Conservation (phyloP, 257 asterid genomes). For the Avicennia marina region DNA sequence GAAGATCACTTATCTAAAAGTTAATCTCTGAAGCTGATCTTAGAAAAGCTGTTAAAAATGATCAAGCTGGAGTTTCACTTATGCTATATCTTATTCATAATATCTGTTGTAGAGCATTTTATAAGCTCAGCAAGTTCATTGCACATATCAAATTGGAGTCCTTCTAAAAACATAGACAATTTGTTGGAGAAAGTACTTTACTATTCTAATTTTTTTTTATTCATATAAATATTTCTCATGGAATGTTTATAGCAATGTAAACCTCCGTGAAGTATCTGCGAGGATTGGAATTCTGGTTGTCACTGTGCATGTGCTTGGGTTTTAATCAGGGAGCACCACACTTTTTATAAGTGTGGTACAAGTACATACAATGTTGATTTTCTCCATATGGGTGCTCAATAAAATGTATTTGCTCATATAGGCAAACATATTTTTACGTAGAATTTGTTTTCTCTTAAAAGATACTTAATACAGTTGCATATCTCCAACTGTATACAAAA, state of each 20-base stretch:
- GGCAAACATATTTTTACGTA: background rate
- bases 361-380: background rate
- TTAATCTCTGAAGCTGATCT: constrained; percentile 9
- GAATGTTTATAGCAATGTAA: too few species aligned
- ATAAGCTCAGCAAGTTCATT: background rate
- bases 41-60: background rate
- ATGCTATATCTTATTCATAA: background rate
- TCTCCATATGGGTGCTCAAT: background rate
- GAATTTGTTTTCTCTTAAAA: background rate
- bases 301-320: background rate
- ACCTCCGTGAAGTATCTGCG: background rate
- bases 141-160: background rate
- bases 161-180: background rate
- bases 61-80: background rate
- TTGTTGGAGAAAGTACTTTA: background rate
- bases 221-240: background rate
- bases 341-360: background rate
- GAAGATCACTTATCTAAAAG: background rate
- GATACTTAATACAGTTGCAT: background rate
- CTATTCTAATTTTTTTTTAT: background rate
- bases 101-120: background rate
- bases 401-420: background rate
- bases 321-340: background rate
- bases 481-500: background rate
- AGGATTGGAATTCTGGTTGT: background rate